A percentile compares a stretch with the other conserved stretches of the same genome.
phyloP scores from a whole-genome alignment of 2,329 filamentous ascomycete genomes.

The Aspergillus caelatus region DNA sequence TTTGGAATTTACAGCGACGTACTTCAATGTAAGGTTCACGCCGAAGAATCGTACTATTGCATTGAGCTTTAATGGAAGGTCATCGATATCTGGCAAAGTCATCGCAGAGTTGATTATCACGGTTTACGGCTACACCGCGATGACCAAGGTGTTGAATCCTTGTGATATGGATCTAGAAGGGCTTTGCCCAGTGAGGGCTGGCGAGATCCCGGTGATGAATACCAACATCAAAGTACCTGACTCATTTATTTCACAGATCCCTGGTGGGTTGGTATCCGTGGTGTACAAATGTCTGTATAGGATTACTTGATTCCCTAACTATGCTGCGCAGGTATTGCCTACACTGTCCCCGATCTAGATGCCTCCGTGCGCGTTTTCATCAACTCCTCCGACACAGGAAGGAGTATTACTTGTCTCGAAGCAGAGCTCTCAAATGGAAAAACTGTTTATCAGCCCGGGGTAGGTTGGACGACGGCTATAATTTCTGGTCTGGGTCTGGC shows the following conservation, averaged over 20 bases:
- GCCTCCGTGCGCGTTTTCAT: slow-evolving; percentile 80
- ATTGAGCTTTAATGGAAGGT: slow-evolving; percentile 78
- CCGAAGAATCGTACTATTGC: slow-evolving; percentile 69
- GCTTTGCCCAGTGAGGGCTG: slow-evolving; percentile 87
- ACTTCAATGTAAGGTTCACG: slow-evolving; percentile 77
- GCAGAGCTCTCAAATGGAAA: slow-evolving; percentile 86
- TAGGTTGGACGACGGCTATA: slow-evolving; percentile 86
- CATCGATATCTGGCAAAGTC: slow-evolving; percentile 80
- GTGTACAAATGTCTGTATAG: neutral
- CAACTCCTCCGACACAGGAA: slow-evolving; percentile 66
- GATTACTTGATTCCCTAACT: neutral
- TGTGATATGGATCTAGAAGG: slow-evolving; percentile 70
- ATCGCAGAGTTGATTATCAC: slow-evolving; percentile 73
- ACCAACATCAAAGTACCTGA: slow-evolving; percentile 66
- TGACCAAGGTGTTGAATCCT: slow-evolving; percentile 70
- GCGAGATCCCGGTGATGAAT: slow-evolving; percentile 70
- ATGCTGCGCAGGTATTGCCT: slow-evolving; percentile 66
- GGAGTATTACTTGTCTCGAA: slow-evolving; percentile 80
- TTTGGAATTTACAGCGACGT: slow-evolving; percentile 81
- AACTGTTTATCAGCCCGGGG: slow-evolving; percentile 82
- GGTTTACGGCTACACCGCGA: slow-evolving; percentile 77
- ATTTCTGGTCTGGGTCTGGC: slow-evolving; percentile 82
- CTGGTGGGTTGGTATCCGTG: slow-evolving; percentile 50
- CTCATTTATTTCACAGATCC: slow-evolving; percentile 66
- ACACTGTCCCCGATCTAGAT: slow-evolving; percentile 87